A percentile compares a stretch with the other conserved stretches of the same genome.
Evolutionary conservation across 192 early-diverging fungal species (phyloP).

Genomic region (Entomortierella parvispora): DNA sequence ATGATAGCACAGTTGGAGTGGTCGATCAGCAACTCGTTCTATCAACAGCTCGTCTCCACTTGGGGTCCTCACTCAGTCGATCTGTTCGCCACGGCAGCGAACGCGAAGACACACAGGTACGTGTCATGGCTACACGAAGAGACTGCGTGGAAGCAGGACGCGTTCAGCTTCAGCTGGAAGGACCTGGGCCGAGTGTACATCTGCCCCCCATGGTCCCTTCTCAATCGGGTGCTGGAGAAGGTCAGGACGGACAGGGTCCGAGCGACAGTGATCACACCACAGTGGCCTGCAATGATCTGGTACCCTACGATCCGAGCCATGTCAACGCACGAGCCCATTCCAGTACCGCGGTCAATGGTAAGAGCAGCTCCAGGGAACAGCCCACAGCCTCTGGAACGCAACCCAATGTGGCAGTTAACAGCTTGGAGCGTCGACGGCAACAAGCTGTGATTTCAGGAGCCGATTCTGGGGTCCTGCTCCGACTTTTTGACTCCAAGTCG

Average conservation of each 20-base stretch:
- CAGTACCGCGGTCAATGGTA: background rate
- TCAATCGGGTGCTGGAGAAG: constrained; percentile 12
- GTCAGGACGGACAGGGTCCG: constrained; percentile 10
- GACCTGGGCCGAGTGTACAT: constrained; percentile 7
- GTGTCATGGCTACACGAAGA: constrained; percentile 24
- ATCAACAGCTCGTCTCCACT: constrained; percentile 5
- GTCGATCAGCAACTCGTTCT: constrained; percentile 12
- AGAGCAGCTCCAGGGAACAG: background rate
- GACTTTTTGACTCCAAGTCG: too few species aligned
- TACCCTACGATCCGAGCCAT: constrained; percentile 20
- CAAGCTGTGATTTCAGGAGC: too few species aligned
- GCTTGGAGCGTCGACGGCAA: too few species aligned
- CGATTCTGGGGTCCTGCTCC: too few species aligned
- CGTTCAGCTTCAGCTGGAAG: constrained; percentile 12
- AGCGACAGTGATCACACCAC: constrained; percentile 26
- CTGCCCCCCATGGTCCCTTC: constrained; percentile 12
- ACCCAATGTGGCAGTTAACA: background rate
- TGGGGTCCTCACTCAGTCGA: constrained; percentile 12
- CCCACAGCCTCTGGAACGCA: background rate
- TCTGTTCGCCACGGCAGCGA: constrained; percentile 12
- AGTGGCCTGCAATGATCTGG: constrained; percentile 26
- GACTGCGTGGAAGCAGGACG: constrained; percentile 15
- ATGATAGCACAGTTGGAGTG: constrained; percentile 21
- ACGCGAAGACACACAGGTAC: constrained; percentile 15
- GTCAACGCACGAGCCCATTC: background rate